phyloP scores from a whole-genome alignment of 2,329 filamentous ascomycete species.

The Aspergillus texensis region DNA sequence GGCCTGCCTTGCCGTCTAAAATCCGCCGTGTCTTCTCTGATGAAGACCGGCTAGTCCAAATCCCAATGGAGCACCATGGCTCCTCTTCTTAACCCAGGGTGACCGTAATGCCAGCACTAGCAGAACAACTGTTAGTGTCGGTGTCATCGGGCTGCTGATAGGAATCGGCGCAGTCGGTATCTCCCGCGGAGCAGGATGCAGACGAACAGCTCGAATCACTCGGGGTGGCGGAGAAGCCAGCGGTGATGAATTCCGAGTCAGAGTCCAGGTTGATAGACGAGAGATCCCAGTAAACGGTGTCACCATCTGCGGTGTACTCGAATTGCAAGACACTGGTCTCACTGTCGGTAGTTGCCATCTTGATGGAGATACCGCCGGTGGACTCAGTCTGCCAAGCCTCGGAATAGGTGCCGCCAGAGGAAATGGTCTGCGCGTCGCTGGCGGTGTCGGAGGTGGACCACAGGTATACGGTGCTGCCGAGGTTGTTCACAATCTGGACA shows the following conservation, averaged over 20 bases:
- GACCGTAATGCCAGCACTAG: conserved; percentile 42
- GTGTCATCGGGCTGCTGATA: conserved; percentile 34
- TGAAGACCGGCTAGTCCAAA: neutral
- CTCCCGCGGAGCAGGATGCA: conserved; percentile 29
- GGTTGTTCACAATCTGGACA: conserved; percentile 32
- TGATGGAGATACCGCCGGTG: conserved; percentile 37
- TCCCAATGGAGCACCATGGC: neutral
- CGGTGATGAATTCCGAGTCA: conserved; percentile 21
- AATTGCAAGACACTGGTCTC: conserved; percentile 32
- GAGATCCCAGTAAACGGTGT: conserved; percentile 34
- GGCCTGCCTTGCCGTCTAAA: neutral
- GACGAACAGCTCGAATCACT: conserved; percentile 25
- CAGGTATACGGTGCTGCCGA: conserved; percentile 27
- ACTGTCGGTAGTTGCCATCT: conserved; percentile 27
- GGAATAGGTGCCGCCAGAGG: conserved; percentile 21
- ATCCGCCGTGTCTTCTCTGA: neutral
- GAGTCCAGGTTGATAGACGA: conserved; percentile 32
- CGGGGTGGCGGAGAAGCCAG: conserved; percentile 32
- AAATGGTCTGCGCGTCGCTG: conserved; percentile 25
- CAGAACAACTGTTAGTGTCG: conserved; percentile 28
- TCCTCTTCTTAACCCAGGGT: conserved; percentile 23
- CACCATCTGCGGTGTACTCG: conserved; percentile 34
- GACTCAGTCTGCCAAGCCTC: conserved; percentile 34
- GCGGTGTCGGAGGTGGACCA: conserved; percentile 29
- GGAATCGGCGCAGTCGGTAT: conserved; percentile 27